Conservation (phyloP, 768 basidiomycete genomes). For the Boletus patriciae region DNA sequence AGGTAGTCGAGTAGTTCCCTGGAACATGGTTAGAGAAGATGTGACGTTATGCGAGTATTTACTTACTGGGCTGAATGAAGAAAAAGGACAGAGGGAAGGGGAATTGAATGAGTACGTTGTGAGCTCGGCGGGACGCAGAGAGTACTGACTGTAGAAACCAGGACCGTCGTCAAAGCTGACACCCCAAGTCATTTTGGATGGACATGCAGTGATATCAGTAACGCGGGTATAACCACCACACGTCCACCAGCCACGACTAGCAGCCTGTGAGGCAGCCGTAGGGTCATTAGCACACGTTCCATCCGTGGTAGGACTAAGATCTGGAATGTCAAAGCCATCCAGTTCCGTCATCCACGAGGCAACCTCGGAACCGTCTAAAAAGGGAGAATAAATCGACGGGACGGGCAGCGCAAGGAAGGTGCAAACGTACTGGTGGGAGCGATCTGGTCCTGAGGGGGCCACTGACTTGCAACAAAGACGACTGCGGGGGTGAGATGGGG, state of each 20-base stretch:
- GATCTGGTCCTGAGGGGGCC: conserved; percentile 63
- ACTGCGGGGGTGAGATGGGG: conserved; percentile 34
- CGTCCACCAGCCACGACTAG: conserved; percentile 86
- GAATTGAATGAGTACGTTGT: conserved; percentile 6
- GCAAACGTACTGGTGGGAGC: conserved; percentile 55
- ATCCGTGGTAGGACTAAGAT: conserved; percentile 58
- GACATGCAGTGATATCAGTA: conserved; percentile 66
- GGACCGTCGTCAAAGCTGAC: conserved; percentile 91
- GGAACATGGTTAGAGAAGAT: conserved; percentile 6
- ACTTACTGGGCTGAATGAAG: conserved; percentile 51
- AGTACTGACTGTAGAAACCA: conserved; percentile 67
- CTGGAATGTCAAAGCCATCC: conserved; percentile 66
- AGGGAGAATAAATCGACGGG: background rate
- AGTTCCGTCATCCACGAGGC: conserved; percentile 74
- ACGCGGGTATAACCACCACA: conserved; percentile 69
- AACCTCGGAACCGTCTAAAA: conserved; percentile 47
- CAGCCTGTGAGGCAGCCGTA: conserved; percentile 52
- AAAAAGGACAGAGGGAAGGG: background rate
- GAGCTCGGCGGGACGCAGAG: background rate
- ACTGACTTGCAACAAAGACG: conserved; percentile 45
- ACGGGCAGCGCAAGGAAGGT: background rate
- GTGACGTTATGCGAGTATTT: background rate
- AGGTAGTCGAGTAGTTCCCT: conserved; percentile 76
- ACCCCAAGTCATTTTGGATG: conserved; percentile 72
- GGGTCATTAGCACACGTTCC: conserved; percentile 69